Conservation (phyloP, 352 stramenopile species). For the Globisporangium spinosum region DNA sequence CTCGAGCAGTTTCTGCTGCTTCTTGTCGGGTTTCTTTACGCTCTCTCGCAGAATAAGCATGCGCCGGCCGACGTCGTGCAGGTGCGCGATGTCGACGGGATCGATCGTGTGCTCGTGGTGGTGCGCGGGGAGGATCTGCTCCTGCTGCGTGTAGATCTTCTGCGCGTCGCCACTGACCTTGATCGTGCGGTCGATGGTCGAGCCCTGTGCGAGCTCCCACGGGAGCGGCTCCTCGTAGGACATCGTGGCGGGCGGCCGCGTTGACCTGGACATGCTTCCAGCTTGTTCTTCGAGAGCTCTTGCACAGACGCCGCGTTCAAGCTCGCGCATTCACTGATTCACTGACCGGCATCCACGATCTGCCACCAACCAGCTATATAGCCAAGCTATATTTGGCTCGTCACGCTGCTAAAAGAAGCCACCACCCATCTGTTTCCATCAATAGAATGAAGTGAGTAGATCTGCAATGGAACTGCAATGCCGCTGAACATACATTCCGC, state of each 20-base stretch:
- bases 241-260: constrained; percentile 9
- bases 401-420: background rate
- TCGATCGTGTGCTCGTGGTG: constrained; percentile 44
- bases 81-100: constrained; percentile 32
- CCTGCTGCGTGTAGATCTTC: constrained; percentile 48
- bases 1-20: constrained; percentile 20
- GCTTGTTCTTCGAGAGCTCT: background rate
- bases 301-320: background rate
- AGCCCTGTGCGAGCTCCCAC: constrained; percentile 52
- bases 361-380: background rate
- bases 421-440: background rate
- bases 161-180: constrained; percentile 53
- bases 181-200: constrained; percentile 44
- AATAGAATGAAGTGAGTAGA: background rate
- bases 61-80: constrained; percentile 59
- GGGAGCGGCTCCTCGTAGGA: constrained; percentile 43
- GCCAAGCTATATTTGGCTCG: background rate
- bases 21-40: constrained; percentile 31
- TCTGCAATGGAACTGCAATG: background rate
- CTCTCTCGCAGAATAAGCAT: constrained; percentile 54
- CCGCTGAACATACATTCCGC: background rate
- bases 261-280: background rate
- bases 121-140: constrained; percentile 50
- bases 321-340: background rate
- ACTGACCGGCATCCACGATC: too few relatives aligned